A percentile compares a stretch with the other conserved stretches of the same genome.
phyloP scores from a whole-genome alignment of 1,139 yeast species.

The Wickerhamiella pararugosa region DNA sequence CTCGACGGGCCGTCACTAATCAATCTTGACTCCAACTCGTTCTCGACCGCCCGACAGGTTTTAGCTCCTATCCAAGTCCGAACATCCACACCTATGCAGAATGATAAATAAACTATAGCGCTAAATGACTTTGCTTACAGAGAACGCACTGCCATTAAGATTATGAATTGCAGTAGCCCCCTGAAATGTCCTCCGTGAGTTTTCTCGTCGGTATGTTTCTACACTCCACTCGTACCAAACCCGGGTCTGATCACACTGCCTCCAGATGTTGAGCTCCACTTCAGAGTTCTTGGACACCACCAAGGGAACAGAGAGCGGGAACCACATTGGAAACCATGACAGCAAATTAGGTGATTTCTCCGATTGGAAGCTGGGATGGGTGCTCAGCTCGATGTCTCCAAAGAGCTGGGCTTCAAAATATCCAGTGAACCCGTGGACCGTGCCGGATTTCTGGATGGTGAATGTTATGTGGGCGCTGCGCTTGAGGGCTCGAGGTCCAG shows the following conservation, averaged over 20 bases:
- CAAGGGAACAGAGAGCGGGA: conserved; percentile 46
- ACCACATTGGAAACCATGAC: conserved; percentile 63
- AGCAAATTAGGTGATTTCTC: conserved; percentile 38
- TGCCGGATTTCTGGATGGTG: conserved; percentile 31
- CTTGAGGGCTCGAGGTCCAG: conserved; percentile 8
- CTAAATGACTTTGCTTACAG: too few relatives aligned
- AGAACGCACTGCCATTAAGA: conserved; percentile 26
- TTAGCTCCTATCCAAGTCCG: too few relatives aligned
- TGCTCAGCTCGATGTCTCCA: conserved; percentile 41
- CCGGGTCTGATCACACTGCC: conserved; percentile 26
- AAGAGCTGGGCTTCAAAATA: conserved; percentile 55
- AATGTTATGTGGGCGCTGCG: conserved; percentile 26
- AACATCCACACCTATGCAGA: too few relatives aligned
- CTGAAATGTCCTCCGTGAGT: conserved; percentile 29
- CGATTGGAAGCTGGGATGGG: conserved; percentile 32
- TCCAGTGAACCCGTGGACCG: conserved; percentile 62
- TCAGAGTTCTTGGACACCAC: conserved; percentile 38
- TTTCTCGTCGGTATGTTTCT: conserved; percentile 23
- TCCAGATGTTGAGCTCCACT: conserved; percentile 35
- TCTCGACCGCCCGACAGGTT: too few relatives aligned
- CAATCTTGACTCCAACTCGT: too few relatives aligned
- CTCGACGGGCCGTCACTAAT: too few relatives aligned
- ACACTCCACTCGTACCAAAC: conserved; percentile 71
- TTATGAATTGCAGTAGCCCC: conserved; percentile 33
- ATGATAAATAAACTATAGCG: too few relatives aligned